A percentile compares a stretch with the other conserved stretches of the same genome.
Conservation (phyloP, 2,329 filamentous ascomycete genomes). For the Lojkania enalia region DNA sequence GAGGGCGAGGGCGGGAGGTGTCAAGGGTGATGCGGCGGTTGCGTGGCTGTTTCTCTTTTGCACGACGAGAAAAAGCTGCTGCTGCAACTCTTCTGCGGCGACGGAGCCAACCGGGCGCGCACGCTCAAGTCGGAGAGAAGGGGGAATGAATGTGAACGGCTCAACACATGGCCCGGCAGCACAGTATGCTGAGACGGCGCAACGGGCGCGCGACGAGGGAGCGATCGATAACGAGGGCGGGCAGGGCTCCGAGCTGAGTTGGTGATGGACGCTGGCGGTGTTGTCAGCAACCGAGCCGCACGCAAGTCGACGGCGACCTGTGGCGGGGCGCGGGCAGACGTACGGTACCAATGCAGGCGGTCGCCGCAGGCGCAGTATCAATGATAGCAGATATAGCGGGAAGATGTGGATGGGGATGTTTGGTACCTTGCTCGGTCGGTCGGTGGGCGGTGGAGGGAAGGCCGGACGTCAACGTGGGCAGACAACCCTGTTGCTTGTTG, state of each 20-base stretch:
- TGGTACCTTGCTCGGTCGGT: too few species aligned
- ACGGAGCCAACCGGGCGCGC: slow-evolving; percentile 7
- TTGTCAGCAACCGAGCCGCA: background rate
- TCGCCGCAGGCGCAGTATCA: background rate
- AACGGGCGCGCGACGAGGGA: slow-evolving; percentile 10
- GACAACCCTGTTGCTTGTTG: background rate
- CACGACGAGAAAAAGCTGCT: slow-evolving; percentile 19
- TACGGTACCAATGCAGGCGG: background rate
- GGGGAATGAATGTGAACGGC: slow-evolving; percentile 2
- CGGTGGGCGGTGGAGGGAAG: background rate
- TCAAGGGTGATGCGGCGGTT: slow-evolving; percentile 7
- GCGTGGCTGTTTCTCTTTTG: slow-evolving; percentile 31
- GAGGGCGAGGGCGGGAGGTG: slow-evolving; percentile 11
- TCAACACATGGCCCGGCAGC: slow-evolving; percentile 7
- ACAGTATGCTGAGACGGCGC: slow-evolving; percentile 2
- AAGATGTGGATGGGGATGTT: background rate
- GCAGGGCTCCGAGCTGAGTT: slow-evolving; percentile 1
- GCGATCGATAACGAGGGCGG: slow-evolving; percentile 1
- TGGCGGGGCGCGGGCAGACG: slow-evolving; percentile 1
- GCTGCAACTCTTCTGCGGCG: slow-evolving; percentile 3
- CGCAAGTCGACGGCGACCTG: background rate
- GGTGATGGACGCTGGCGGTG: slow-evolving; percentile 3
- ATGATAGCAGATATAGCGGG: too few species aligned
- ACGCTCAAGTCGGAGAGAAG: slow-evolving; percentile 9
- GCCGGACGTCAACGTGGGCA: slow-evolving; percentile 1